Conservation (phyloP, 371 early-diverging fungal genomes). For the Apophysomyces ossiformis region DNA sequence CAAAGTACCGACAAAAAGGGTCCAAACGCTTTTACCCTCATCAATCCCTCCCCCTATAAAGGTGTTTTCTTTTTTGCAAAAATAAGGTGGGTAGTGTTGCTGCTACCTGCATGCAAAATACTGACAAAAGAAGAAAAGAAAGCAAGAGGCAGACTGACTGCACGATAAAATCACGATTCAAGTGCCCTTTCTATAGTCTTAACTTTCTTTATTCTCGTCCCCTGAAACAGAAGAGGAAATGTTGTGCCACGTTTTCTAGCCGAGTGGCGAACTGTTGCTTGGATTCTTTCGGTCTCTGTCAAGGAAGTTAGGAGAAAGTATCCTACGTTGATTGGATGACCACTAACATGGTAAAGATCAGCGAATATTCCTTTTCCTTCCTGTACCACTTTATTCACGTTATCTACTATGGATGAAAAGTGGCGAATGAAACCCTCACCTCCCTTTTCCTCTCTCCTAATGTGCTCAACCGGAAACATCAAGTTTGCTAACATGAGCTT, state of each 20-base stretch:
- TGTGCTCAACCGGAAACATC: conserved; percentile 9
- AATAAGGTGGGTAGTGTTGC: neutral
- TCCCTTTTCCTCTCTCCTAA: neutral
- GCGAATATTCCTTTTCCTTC: neutral
- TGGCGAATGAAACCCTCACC: conserved; percentile 10
- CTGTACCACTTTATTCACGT: conserved; percentile 2
- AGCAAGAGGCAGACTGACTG: too few species aligned
- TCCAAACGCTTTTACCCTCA: neutral
- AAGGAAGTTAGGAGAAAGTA: neutral
- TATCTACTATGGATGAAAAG: neutral
- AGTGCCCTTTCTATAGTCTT: neutral
- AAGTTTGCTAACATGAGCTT: neutral
- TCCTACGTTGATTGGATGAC: neutral
- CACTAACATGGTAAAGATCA: conserved; percentile 7
- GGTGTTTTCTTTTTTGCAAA: neutral
- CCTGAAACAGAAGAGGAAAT: neutral
- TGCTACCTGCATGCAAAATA: conserved; percentile 4
- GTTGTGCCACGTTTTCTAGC: neutral
- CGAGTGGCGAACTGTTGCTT: neutral
- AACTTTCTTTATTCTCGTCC: neutral
- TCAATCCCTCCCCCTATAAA: neutral
- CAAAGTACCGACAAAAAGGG: conserved; percentile 2
- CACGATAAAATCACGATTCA: too few species aligned
- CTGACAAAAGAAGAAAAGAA: neutral
- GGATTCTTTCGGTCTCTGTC: neutral